Conservation (phyloP, 2,329 filamentous ascomycete species). For the Penicillium concentricum region DNA sequence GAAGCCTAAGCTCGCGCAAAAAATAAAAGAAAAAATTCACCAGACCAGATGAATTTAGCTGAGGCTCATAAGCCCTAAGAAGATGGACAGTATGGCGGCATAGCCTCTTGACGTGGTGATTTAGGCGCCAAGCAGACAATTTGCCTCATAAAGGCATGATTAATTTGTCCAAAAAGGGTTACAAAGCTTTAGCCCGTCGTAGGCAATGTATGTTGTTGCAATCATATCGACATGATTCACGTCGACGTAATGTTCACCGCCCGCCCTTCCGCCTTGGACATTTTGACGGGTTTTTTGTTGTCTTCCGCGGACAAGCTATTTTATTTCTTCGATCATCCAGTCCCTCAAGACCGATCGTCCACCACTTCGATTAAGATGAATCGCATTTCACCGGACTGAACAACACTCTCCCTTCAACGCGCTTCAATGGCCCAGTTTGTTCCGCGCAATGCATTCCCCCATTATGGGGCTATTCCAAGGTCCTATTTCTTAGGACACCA, state of each 20-base stretch:
- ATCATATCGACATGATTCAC: not conserved
- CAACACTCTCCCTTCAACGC: not conserved
- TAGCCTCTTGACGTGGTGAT: not conserved
- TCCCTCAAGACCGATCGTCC: not conserved
- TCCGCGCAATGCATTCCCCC: slow-evolving; percentile 70
- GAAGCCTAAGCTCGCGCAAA: too few species aligned
- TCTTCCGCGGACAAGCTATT: not conserved
- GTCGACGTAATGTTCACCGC: not conserved
- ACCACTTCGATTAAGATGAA: slow-evolving; percentile 9
- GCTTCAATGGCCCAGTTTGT: slow-evolving; percentile 55
- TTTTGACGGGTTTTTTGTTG: slow-evolving; percentile 7
- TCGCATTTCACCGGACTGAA: not conserved
- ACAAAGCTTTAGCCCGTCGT: not conserved
- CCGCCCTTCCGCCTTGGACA: not conserved
- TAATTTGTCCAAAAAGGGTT: not conserved
- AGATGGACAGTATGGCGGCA: not conserved
- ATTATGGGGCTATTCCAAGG: slow-evolving; percentile 72
- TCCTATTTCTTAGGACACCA: slow-evolving; percentile 97
- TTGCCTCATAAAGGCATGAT: not conserved
- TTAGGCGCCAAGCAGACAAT: not conserved
- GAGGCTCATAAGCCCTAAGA: not conserved
- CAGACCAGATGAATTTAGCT: not conserved
- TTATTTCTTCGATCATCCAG: not conserved
- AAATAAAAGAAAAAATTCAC: not conserved
- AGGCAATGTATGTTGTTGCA: not conserved